Evolutionary conservation across 2,329 filamentous ascomycete species (phyloP), one percentile per base, ranked within the genome.

Genomic region (Talaromyces sp.): DNA sequence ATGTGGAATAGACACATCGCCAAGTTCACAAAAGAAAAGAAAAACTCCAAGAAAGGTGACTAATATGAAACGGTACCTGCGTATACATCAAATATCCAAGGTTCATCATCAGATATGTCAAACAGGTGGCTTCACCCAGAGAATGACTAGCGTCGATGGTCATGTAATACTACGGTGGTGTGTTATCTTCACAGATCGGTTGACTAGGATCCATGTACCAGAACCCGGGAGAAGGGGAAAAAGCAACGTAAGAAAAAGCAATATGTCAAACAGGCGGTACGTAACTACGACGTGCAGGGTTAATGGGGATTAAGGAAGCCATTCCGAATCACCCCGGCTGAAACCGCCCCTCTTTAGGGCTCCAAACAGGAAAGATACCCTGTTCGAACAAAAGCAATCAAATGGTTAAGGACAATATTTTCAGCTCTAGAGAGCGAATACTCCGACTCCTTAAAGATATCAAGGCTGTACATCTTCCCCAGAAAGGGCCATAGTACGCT

Each of bases 21-120:
- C 59, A 50, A 22, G 15, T n/a, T 37, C 49, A 3, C 13, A 62
- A 54, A 62, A 61, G 45, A 50, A 39, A 61, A 31, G 9, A 54
- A 52, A 54, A 41, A 52, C 13, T n/a, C 9, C 19, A 22, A 31
- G 4, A 35, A 37, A 22, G 43, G 13, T 19, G 58, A 49, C 25
- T 17, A 11, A 50, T 17, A 17, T 37, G 27, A 43, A 52, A 54
- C 39, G 45, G 60, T 62, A 62, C 60, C 60, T 62, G 60, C 60
- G 60, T 62, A 43, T 62, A 54, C 11, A 54, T 43, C 15, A 39
- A 54, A 50, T 15, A 13, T 13, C 50, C 31, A 37, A 54, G 8
- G 33, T 52, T 61, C 31, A 52, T 50, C 35, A 22, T 33, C 1
- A 35, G 57, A 60, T 22, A 52, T 49, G 43, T 50, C 59, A 61